Percentiles rank a stretch among this genome's conserved stretches.
Conservation (phyloP, 1,284 basidiomycete genomes). For the Prillingera fragicola region DNA sequence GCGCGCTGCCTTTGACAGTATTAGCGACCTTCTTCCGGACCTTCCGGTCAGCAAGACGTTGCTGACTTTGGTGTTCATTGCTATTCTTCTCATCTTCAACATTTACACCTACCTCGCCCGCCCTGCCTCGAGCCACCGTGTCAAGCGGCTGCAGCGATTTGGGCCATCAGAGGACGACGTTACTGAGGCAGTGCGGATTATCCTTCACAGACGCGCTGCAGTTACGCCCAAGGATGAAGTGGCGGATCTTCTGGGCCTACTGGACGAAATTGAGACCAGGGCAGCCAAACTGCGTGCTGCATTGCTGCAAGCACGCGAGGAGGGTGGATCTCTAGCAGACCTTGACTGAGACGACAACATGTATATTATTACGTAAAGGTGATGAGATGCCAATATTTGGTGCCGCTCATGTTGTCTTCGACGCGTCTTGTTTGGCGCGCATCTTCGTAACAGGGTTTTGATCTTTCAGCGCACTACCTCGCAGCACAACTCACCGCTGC, state of each 20-base stretch:
- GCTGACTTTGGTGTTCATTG: slow-evolving; percentile 66
- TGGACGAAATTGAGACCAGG: slow-evolving; percentile 34
- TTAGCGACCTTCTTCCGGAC: slow-evolving; percentile 66
- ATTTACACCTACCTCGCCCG: slow-evolving; percentile 40
- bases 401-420: too few species aligned
- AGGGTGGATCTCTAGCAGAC: too few species aligned
- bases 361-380: too few species aligned
- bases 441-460: too few species aligned
- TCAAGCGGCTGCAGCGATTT: slow-evolving; percentile 14
- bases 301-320: not conserved
- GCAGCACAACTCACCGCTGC: too few species aligned
- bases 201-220: slow-evolving; percentile 18
- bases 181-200: slow-evolving; percentile 25
- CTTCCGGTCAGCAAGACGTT: slow-evolving; percentile 45
- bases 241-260: slow-evolving; percentile 24
- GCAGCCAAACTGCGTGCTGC: slow-evolving; percentile 4
- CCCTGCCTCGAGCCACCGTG: slow-evolving; percentile 17
- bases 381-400: too few species aligned
- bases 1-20: slow-evolving; percentile 51
- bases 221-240: slow-evolving; percentile 25
- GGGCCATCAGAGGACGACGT: slow-evolving; percentile 25
- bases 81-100: slow-evolving; percentile 67
- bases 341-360: too few species aligned
- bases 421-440: too few species aligned
- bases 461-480: too few species aligned